phyloP scores from a whole-genome alignment of 805 yeast genomes.

The Sugiyamaella chiloensis region DNA sequence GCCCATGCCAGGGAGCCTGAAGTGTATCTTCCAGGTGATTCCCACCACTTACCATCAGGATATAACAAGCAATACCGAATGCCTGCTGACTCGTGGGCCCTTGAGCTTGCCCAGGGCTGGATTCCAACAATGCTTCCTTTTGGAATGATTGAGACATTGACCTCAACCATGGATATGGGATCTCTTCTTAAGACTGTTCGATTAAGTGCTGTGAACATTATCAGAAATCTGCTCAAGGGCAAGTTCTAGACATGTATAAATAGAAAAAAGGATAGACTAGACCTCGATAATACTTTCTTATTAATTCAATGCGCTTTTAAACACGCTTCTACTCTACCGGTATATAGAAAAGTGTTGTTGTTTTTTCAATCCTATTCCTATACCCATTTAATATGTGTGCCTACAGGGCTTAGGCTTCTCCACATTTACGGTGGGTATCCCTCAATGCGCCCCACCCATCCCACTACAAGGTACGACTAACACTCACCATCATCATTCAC shows the following conservation, averaged over 20 bases:
- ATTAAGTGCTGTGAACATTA: slow-evolving; percentile 78
- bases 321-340: no score
- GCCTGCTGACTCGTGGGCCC: slow-evolving; percentile 79
- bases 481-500: not conserved
- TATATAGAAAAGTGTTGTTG: no score
- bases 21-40: slow-evolving; percentile 82
- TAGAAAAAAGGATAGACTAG: no score
- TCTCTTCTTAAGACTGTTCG: slow-evolving; percentile 67
- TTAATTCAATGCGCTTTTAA: no score
- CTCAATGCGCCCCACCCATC: no score
- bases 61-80: slow-evolving; percentile 77
- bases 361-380: no score
- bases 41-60: slow-evolving; percentile 76
- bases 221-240: slow-evolving; percentile 58
- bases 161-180: slow-evolving; percentile 75
- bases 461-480: no score
- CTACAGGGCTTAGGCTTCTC: no score
- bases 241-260: slow-evolving; percentile 51
- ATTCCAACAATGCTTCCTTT: slow-evolving; percentile 97
- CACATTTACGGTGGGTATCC: no score
- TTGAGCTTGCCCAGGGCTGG: slow-evolving; percentile 98
- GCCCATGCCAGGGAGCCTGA: slow-evolving; percentile 64
- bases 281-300: no score
- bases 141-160: slow-evolving; percentile 77
- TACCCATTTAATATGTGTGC: no score